phyloP scores from a whole-genome alignment of 2,329 filamentous ascomycete genomes.

The Fusarium algeriense region DNA sequence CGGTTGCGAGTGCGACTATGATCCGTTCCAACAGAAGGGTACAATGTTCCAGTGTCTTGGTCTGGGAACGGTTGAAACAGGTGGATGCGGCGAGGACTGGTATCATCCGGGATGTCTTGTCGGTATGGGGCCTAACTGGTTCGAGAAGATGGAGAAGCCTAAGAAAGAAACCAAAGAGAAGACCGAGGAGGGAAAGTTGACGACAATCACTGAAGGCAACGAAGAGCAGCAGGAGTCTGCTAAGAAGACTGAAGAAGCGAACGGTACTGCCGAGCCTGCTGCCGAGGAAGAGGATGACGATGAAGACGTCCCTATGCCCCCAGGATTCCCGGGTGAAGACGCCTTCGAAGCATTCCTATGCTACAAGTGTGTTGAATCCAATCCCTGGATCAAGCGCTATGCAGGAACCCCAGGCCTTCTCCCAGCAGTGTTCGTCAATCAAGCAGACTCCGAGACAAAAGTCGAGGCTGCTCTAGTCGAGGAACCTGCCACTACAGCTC shows the following conservation, averaged over 20 bases:
- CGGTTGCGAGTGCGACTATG: slow-evolving; percentile 87
- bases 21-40: slow-evolving; percentile 88
- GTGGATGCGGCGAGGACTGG: slow-evolving; percentile 97
- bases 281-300: slow-evolving; percentile 59
- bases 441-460: slow-evolving; percentile 10
- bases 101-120: slow-evolving; percentile 95
- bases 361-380: slow-evolving; percentile 89
- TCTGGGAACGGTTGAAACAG: slow-evolving; percentile 80
- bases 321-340: slow-evolving; percentile 89
- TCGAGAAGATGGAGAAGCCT: slow-evolving; percentile 63
- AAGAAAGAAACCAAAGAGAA: slow-evolving; percentile 45
- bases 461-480: not conserved
- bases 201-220: slow-evolving; percentile 64
- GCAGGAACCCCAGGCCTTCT: slow-evolving; percentile 85
- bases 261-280: slow-evolving; percentile 35
- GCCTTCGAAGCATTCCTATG: slow-evolving; percentile 92
- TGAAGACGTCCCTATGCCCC: slow-evolving; percentile 77
- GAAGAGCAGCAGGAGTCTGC: slow-evolving; percentile 50
- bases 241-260: slow-evolving; percentile 33
- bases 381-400: slow-evolving; percentile 93
- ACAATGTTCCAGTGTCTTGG: slow-evolving; percentile 99
- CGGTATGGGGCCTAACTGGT: slow-evolving; percentile 81
- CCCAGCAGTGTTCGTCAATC: slow-evolving; percentile 70
- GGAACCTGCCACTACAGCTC: slow-evolving; percentile 11
- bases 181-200: slow-evolving; percentile 50